Conservation (phyloP, 1,284 basidiomycete genomes). For the Cystobasidium sp. region DNA sequence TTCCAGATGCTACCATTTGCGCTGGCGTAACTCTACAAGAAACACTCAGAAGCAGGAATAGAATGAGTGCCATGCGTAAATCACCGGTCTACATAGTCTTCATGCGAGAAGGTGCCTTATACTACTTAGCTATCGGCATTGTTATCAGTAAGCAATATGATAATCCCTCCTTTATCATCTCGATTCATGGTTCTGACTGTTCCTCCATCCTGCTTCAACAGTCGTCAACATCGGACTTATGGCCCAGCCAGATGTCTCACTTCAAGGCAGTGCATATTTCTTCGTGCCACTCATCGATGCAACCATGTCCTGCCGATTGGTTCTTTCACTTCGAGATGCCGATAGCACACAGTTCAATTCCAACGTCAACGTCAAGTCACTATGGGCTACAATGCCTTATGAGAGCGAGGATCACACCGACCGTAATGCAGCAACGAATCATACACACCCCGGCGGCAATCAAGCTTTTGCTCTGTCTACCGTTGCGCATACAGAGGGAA, state of each 20-base stretch:
- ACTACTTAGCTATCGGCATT: constrained; percentile 26
- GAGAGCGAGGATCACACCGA: constrained; percentile 5
- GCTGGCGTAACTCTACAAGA: constrained; percentile 13
- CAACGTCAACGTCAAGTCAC: constrained; percentile 30
- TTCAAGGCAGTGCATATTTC: constrained; percentile 24
- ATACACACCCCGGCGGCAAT: neutral
- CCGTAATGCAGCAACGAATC: neutral
- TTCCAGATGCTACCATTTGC: constrained; percentile 16
- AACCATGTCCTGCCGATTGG: constrained; percentile 18
- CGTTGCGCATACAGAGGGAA: neutral
- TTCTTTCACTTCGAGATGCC: constrained; percentile 24
- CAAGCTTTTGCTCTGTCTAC: constrained; percentile 11
- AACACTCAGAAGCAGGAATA: constrained; percentile 17
- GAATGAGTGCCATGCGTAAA: neutral
- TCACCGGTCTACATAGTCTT: constrained; percentile 17
- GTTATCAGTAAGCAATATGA: constrained; percentile 8
- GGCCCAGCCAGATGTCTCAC: constrained; percentile 10
- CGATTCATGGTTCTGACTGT: neutral
- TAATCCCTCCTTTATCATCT: neutral
- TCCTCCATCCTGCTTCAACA: neutral
- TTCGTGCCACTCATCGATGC: constrained; percentile 27
- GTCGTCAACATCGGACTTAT: constrained; percentile 25
- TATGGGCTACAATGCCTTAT: constrained; percentile 19
- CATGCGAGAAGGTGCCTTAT: constrained; percentile 24
- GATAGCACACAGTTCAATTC: constrained; percentile 26